These are phyloP conservation scores for Entrophospora sp. DNA, from an alignment of 192 early-diverging fungal species.

Conservation along the genomic window DNA sequence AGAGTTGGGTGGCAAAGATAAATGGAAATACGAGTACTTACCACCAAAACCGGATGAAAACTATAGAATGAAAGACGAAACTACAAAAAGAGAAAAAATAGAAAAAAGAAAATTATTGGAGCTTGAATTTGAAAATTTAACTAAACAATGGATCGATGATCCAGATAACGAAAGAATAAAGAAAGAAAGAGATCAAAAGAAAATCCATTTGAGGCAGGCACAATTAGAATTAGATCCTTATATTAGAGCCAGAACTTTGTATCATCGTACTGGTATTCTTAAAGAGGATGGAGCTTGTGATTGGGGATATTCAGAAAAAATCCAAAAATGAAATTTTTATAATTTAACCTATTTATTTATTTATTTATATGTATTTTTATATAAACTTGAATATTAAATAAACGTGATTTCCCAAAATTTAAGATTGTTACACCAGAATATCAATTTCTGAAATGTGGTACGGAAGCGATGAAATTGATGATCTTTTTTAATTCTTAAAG, in stretches of 20 bases:
- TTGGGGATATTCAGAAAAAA: neutral
- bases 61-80: conserved; percentile 34
- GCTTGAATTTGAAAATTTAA: conserved; percentile 35
- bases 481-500: too few species aligned
- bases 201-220: conserved; percentile 36
- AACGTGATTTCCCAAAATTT: too few species aligned
- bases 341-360: too few species aligned
- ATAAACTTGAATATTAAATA: too few species aligned
- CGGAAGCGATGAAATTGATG: too few species aligned
- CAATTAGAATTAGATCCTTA: conserved; percentile 39
- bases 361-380: too few species aligned
- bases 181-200: conserved; percentile 29
- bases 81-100: conserved; percentile 27
- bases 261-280: conserved; percentile 30
- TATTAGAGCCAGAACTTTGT: conserved; percentile 31
- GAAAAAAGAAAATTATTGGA: conserved; percentile 27
- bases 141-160: conserved; percentile 39
- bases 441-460: too few species aligned
- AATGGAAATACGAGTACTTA: conserved; percentile 46
- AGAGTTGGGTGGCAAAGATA: conserved; percentile 49
- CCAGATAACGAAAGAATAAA: conserved; percentile 22
- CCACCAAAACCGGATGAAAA: conserved; percentile 24
- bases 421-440: too few species aligned
- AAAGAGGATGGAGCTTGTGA: conserved; percentile 24
- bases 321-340: too few species aligned